These are phyloP conservation scores for Yamadazyma atlantica DNA, from an alignment of 1,139 yeast species.

Conservation along the genomic window DNA sequence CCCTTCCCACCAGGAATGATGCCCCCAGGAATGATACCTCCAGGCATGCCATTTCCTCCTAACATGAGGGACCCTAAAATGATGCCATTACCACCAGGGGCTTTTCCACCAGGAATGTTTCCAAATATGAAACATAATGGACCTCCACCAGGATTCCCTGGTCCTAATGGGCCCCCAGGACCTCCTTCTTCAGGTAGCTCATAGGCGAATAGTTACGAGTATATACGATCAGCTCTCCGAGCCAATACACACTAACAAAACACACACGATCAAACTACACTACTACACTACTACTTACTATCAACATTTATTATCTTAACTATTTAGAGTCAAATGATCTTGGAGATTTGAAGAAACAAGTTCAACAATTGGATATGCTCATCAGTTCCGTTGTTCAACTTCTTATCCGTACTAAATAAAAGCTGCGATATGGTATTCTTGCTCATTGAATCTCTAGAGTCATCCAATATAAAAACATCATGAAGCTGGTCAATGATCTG, in stretches of 20 bases:
- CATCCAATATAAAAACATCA: slow-evolving; percentile 64
- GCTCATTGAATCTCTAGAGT: slow-evolving; percentile 48
- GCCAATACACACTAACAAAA: no score
- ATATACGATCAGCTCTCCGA: no score
- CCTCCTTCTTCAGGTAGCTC: not conserved
- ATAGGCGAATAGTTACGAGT: not conserved
- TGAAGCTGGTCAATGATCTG: slow-evolving; percentile 81
- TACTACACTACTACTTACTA: no score
- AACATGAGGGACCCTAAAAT: slow-evolving; percentile 22
- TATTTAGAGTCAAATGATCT: slow-evolving; percentile 25
- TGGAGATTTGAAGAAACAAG: slow-evolving; percentile 59
- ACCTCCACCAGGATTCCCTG: not conserved
- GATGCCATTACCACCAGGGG: slow-evolving; percentile 12
- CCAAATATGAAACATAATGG: slow-evolving; percentile 3
- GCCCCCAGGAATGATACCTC: slow-evolving; percentile 21
- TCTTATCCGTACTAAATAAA: slow-evolving; percentile 73
- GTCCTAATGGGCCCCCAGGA: not conserved
- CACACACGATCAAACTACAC: no score
- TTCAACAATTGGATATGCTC: slow-evolving; percentile 85
- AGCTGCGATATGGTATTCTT: slow-evolving; percentile 66
- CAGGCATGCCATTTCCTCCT: slow-evolving; percentile 26
- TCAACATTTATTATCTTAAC: no score
- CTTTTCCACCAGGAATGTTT: slow-evolving; percentile 9
- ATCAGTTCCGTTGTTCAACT: slow-evolving; percentile 82
- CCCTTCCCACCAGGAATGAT: slow-evolving; percentile 24